A percentile compares a stretch with the other conserved stretches of the same genome.
Conservation (phyloP, 106 monocot genomes). For the Apostasia shenzhenica region DNA sequence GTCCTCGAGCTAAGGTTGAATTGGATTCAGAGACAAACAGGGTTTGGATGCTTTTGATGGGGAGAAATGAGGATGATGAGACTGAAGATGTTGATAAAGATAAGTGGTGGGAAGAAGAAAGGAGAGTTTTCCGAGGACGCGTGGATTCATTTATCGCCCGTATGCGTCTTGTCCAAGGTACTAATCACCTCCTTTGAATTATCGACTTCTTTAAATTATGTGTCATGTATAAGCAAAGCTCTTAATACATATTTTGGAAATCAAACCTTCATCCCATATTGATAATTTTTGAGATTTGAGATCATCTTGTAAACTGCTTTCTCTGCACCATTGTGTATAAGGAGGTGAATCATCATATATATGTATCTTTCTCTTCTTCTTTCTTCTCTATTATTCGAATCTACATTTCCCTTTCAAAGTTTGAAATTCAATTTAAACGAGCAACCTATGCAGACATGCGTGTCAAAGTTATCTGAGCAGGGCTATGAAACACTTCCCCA, state of each 20-base stretch:
- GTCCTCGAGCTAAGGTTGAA: constrained; percentile 57
- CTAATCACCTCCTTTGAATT: background rate
- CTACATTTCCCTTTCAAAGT: no score
- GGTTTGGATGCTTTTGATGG: constrained; percentile 95
- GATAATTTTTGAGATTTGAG: background rate
- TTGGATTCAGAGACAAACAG: constrained; percentile 64
- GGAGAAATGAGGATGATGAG: constrained; percentile 35
- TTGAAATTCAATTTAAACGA: no score
- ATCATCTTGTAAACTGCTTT: background rate
- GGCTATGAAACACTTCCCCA: background rate
- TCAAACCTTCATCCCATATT: background rate
- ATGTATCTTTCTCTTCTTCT: no score
- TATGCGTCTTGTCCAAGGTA: constrained; percentile 99
- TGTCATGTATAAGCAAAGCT: background rate
- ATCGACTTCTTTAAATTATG: background rate
- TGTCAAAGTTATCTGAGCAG: no score
- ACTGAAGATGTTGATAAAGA: constrained; percentile 44
- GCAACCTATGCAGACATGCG: no score
- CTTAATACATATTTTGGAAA: no score
- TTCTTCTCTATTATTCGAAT: no score
- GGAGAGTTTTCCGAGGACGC: constrained; percentile 68
- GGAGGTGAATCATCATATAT: no score
- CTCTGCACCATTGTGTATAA: no score
- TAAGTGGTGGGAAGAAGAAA: constrained; percentile 80
- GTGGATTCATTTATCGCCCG: constrained; percentile 82